Conservation (phyloP, 148 eudicot genomes). For the Vaccinium corymbosum region DNA sequence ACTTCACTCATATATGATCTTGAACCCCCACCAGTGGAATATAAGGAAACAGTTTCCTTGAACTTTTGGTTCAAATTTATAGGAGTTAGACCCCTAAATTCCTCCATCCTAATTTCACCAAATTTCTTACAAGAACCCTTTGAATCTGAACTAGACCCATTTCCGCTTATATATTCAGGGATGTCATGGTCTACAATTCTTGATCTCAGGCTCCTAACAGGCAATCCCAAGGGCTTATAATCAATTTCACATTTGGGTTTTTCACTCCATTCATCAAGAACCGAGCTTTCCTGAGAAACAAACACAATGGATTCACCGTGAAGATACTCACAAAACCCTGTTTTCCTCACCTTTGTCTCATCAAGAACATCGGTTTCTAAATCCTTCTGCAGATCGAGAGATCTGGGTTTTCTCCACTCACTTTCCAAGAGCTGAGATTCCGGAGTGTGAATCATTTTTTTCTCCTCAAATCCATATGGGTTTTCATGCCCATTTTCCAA, state of each 20-base stretch:
- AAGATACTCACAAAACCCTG: slow-evolving; percentile 25
- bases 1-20: slow-evolving; percentile 34
- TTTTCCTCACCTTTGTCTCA: slow-evolving; percentile 14
- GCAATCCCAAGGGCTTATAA: slow-evolving; percentile 58
- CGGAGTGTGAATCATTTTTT: neutral
- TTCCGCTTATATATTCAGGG: slow-evolving; percentile 25
- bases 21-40: slow-evolving; percentile 36
- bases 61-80: slow-evolving; percentile 45
- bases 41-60: slow-evolving; percentile 32
- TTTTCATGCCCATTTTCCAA: slow-evolving; percentile 3
- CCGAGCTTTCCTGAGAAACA: slow-evolving; percentile 29
- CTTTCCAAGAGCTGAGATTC: neutral
- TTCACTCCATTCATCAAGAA: slow-evolving; percentile 24
- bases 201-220: slow-evolving; percentile 67
- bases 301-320: slow-evolving; percentile 38
- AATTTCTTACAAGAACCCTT: slow-evolving; percentile 15
- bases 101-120: slow-evolving; percentile 22
- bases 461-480: slow-evolving; percentile 10
- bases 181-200: slow-evolving; percentile 39
- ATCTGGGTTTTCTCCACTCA: neutral
- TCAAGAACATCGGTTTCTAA: neutral
- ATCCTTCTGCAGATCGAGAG: neutral
- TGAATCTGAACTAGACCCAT: slow-evolving; percentile 26
- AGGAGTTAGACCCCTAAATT: slow-evolving; percentile 37
- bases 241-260: slow-evolving; percentile 10